A percentile compares a stretch with the other conserved stretches of the same genome.
Conservation (phyloP, 768 basidiomycete genomes). For the Dentipellis fragilis region DNA sequence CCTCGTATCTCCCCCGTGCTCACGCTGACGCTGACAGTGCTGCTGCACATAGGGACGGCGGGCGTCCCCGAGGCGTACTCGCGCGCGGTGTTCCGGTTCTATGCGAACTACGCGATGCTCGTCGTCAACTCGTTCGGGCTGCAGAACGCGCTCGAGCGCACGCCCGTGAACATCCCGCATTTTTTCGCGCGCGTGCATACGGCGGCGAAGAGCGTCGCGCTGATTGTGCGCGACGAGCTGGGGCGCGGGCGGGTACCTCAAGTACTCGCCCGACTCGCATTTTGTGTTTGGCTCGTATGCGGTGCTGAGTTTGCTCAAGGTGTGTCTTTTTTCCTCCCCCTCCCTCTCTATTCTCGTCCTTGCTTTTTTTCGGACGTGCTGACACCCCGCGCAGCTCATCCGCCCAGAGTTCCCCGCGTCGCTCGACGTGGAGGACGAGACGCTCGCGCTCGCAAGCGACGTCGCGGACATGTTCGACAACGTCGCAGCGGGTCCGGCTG, state of each 20-base stretch:
- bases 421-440: constrained; percentile 64
- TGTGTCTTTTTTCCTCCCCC: constrained; percentile 19
- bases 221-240: constrained; percentile 68
- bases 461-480: constrained; percentile 73
- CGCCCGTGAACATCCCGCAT: constrained; percentile 63
- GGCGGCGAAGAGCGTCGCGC: constrained; percentile 59
- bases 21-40: not conserved
- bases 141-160: constrained; percentile 86
- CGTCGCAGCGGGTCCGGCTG: constrained; percentile 61
- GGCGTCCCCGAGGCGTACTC: constrained; percentile 30
- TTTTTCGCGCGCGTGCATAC: constrained; percentile 77
- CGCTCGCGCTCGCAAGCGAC: constrained; percentile 62
- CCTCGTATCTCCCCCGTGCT: not conserved
- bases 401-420: constrained; percentile 77
- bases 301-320: constrained; percentile 86
- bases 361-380: not conserved
- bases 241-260: constrained; percentile 68
- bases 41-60: not conserved
- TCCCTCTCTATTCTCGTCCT: not conserved
- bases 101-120: constrained; percentile 77
- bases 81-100: constrained; percentile 52
- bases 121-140: constrained; percentile 94
- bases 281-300: constrained; percentile 93
- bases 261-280: constrained; percentile 82
- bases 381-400: constrained; percentile 42